Evolutionary conservation across 805 yeast genomes (phyloP), one percentile per base, ranked within the genome.

Genomic region (Metschnikowia kunwiensis): DNA sequence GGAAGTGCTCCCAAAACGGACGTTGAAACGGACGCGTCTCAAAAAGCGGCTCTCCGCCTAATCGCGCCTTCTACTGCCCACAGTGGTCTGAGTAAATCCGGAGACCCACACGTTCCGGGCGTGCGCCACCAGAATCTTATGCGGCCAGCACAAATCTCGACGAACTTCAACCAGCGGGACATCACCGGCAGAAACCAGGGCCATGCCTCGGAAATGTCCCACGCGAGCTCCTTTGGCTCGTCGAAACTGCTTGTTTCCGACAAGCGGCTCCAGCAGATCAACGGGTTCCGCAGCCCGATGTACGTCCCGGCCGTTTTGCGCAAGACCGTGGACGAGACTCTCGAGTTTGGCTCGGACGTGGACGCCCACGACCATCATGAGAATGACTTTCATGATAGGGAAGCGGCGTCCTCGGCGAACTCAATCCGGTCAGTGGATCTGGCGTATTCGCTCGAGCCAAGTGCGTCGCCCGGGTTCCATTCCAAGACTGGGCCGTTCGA

Each of bases 301-400:
- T 89, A 87, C 53, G 71, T 84, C 0, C 97, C 97, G 0, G 96
- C 96, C 0, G 97, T 89, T 8, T 67, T 89, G 34, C 51, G 74
- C 18, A 73, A 48, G 86, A 47, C 70, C 40, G 24, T 43, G 9
- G 52, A 43, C 18, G 51, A 38, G 16, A 32, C 38, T 13, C 21
- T 30, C 19, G 49, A 42, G 19, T 34, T 32, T 24, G 42, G 34
- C 12, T 20, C 32, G 13, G 45, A 40, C 4, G 9, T 27, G 5
- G 39, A 22, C 8, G 29, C 12, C n/a, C 28, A 20, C 9, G 36
- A 20, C 13, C 42, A 28, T 24, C 15, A 27, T 27, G 24, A 18
- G 18, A 27, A 24, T 15, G 37, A 20, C 7, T 9, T 23, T 8
- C 27, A n/a, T 6, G 24, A 5, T 12, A 12, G 15, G 10, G 24